Base-by-base conservation (phyloP, 176 grass and related monocot species). In the Carex cristatella region DNA sequence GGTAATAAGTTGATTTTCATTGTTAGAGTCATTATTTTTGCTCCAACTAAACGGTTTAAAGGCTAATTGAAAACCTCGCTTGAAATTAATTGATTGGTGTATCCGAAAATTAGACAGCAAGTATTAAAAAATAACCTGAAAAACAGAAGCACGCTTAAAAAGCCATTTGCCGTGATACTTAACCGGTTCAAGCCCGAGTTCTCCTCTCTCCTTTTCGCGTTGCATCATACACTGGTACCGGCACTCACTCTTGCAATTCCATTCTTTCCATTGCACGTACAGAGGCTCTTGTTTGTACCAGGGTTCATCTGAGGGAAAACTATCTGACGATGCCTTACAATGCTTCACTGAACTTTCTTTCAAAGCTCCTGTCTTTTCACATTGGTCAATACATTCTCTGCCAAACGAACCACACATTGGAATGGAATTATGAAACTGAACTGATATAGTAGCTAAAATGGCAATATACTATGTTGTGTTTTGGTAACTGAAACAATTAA, bases 131-230 rank as follows among this genome's bases (percentile, higher is more conserved):
- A 85, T 9, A 85, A 98, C 96, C 96, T 99, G 93, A 88, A 99
- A 94, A 56, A 95, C 97, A 51, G 87, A 96, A 31, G 83, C 88
- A 2, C 87, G 91, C 81, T 92, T 91, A 70, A 95, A 87, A 31
- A 93, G 97, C 97, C 97, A 99, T 86, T 92, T 99, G 42, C 90
- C 88, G 9, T 99, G 93, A 81, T 99, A 99, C 82, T 99, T 95
- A 40, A 95, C 79, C 61, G 93, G 87, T 12, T 38, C 83, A 3
- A 99, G 83, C 7, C 89, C 87, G 31, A 91, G 93, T 15, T 84
- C 55, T 60, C 86, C 82, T 85, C 91, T 89, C 79, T 99, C 97
- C 13, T 87, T 89, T 73, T 95, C 97, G 9, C 91, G 87, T 66
- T 99, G 82, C 90, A 92, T 93, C 93, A 95, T 92, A 80, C 97